A percentile compares a stretch with the other conserved stretches of the same genome.
Evolutionary conservation across 257 asterid genomes (phyloP).

Genomic region (Eucommia ulmoides): DNA sequence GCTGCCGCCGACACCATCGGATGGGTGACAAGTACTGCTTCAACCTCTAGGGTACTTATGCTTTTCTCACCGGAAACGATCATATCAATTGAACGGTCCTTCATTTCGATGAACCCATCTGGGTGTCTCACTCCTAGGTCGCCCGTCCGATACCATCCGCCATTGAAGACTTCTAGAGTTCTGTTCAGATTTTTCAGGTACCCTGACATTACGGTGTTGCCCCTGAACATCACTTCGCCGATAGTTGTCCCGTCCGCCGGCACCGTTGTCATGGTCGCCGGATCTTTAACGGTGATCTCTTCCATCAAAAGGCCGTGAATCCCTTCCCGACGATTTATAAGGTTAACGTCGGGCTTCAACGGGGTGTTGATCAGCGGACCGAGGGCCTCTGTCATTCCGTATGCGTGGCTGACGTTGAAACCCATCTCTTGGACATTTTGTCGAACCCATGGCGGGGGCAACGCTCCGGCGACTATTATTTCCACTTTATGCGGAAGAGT

Average conservation of each 20-base stretch:
- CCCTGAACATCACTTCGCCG: slow-evolving; percentile 64
- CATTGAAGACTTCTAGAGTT: slow-evolving; percentile 39
- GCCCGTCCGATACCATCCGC: slow-evolving; percentile 69
- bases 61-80: slow-evolving; percentile 39
- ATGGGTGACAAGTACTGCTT: slow-evolving; percentile 30
- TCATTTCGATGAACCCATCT: slow-evolving; percentile 39
- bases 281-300: slow-evolving; percentile 44
- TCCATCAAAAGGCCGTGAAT: slow-evolving; percentile 35
- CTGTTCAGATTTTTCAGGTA: slow-evolving; percentile 32
- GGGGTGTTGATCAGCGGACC: slow-evolving; percentile 37
- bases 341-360: slow-evolving; percentile 21
- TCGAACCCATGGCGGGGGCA: slow-evolving; percentile 33
- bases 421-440: slow-evolving; percentile 33
- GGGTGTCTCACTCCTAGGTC: slow-evolving; percentile 50
- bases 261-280: slow-evolving; percentile 43
- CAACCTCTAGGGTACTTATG: slow-evolving; percentile 50
- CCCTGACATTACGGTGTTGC: slow-evolving; percentile 57
- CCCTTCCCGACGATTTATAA: slow-evolving; percentile 19
- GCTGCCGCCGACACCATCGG: slow-evolving; percentile 54
- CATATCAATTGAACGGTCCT: slow-evolving; percentile 45
- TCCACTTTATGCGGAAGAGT: slow-evolving; percentile 24
- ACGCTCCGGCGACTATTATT: slow-evolving; percentile 38
- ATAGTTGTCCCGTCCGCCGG: slow-evolving; percentile 40
- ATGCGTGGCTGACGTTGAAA: slow-evolving; percentile 25
- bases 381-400: slow-evolving; percentile 67